Conservation (phyloP, 352 stramenopile species). For the Phytophthora podocarpi region DNA sequence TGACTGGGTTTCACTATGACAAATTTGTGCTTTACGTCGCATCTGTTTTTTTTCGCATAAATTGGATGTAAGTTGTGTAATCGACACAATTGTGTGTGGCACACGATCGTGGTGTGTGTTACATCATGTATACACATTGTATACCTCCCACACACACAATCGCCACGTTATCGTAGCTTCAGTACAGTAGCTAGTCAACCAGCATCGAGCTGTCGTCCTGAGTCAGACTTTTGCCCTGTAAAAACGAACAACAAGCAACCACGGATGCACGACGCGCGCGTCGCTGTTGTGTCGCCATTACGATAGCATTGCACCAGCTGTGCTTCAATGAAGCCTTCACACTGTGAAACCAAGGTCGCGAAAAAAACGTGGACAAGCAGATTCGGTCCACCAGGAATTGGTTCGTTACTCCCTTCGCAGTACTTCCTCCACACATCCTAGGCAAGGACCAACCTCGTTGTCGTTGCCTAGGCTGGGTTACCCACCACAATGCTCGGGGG, state of each 20-base stretch:
- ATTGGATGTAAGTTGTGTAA: constrained; percentile 7
- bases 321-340: neutral
- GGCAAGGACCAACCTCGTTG: no score
- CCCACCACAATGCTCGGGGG: no score
- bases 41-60: constrained; percentile 14
- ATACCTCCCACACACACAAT: neutral
- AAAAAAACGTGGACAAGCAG: neutral
- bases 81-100: neutral
- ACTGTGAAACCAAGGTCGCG: neutral
- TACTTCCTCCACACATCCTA: no score
- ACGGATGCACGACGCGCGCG: no score
- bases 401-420: no score
- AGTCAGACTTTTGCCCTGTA: no score
- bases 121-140: neutral
- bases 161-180: constrained; percentile 11
- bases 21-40: constrained; percentile 28
- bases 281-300: neutral
- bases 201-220: no score
- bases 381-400: neutral
- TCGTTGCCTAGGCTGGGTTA: no score
- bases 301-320: neutral
- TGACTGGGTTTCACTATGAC: constrained; percentile 21
- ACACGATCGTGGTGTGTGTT: neutral
- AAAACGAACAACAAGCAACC: no score
- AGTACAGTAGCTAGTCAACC: no score